Evolutionary conservation across 2,329 filamentous ascomycete genomes (phyloP).

Genomic region (Sporothrix euskadiensis): DNA sequence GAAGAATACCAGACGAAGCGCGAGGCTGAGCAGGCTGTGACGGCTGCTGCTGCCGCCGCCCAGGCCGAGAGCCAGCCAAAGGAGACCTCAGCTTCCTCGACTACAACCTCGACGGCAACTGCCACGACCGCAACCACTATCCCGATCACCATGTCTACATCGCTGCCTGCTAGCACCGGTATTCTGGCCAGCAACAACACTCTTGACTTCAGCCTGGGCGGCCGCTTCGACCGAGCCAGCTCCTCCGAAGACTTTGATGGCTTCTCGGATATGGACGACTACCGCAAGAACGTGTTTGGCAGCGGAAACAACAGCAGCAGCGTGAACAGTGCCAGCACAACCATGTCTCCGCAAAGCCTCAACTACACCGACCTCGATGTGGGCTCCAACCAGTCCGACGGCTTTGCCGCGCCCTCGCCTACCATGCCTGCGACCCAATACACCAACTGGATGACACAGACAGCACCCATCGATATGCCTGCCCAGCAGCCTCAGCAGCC

Average conservation of each 20-base stretch:
- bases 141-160: constrained; percentile 11
- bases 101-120: constrained; percentile 24
- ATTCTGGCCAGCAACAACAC: constrained; percentile 34
- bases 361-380: constrained; percentile 48
- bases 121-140: background rate
- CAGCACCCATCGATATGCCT: constrained; percentile 44
- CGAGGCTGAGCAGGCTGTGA: constrained; percentile 38
- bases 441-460: constrained; percentile 41
- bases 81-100: constrained; percentile 20
- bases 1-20: constrained; percentile 49
- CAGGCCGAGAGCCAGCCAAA: constrained; percentile 20
- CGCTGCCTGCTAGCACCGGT: constrained; percentile 26
- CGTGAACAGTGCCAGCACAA: constrained; percentile 43
- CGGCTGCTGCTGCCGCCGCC: constrained; percentile 28
- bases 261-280: constrained; percentile 55
- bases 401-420: constrained; percentile 36
- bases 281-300: constrained; percentile 52
- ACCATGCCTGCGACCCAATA: constrained; percentile 37
- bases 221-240: constrained; percentile 51
- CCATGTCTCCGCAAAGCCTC: constrained; percentile 58
- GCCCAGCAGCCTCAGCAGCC: constrained; percentile 40
- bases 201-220: constrained; percentile 32
- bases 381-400: constrained; percentile 33
- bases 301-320: constrained; percentile 38
- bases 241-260: constrained; percentile 58